Conservation (phyloP, 768 basidiomycete species). For the Lentinula sp. region DNA sequence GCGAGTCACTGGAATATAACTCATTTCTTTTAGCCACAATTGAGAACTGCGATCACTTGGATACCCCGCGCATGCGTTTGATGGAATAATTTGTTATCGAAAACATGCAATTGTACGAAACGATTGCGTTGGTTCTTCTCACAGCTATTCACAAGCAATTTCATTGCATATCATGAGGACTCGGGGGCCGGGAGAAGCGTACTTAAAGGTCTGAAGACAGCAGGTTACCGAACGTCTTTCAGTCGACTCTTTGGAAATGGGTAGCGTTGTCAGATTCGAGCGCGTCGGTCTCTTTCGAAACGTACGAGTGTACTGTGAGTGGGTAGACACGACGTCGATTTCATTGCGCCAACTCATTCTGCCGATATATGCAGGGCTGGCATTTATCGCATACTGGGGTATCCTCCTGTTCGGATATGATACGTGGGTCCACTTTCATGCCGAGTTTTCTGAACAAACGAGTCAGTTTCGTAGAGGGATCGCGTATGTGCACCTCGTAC, state of each 20-base stretch:
- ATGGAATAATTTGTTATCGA: too few relatives aligned
- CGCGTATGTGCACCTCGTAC: background rate
- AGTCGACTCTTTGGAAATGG: background rate
- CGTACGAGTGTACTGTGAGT: background rate
- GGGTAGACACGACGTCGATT: background rate
- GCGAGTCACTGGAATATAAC: too few relatives aligned
- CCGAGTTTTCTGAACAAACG: too few relatives aligned
- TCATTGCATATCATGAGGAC: background rate
- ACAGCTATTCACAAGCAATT: background rate
- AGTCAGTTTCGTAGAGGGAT: background rate
- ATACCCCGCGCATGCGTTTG: too few relatives aligned
- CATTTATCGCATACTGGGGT: constrained; percentile 1
- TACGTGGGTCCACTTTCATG: background rate
- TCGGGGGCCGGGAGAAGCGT: background rate
- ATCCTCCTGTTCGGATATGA: constrained; percentile 1
- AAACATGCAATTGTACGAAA: too few relatives aligned
- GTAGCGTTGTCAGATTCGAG: background rate
- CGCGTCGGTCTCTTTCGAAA: background rate
- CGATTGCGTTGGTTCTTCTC: background rate
- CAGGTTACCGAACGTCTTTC: too few relatives aligned
- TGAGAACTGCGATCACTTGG: too few relatives aligned
- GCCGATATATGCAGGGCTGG: background rate
- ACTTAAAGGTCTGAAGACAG: background rate
- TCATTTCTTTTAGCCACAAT: too few relatives aligned
- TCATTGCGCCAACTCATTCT: background rate